A percentile compares a stretch with the other conserved stretches of the same genome.
Evolutionary conservation across 2,329 filamentous ascomycete species (phyloP).

Genomic region (Colletotrichum incanum): DNA sequence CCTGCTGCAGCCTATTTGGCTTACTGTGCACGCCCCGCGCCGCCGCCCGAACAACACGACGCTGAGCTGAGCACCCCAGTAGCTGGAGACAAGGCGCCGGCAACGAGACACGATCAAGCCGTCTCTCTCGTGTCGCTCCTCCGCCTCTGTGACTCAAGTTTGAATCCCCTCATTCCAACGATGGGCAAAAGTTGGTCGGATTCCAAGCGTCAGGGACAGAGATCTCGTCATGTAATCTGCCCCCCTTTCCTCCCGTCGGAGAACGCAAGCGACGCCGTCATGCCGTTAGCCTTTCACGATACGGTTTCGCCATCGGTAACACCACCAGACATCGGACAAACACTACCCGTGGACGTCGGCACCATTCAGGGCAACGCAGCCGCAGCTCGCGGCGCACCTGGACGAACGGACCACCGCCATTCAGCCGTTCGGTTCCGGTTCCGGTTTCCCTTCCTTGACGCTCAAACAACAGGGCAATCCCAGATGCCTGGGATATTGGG

Average conservation of each 20-base stretch:
- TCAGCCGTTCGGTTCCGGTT: slow-evolving; percentile 20
- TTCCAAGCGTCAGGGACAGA: too few relatives aligned
- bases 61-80: background rate
- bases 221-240: background rate
- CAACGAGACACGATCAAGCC: background rate
- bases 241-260: background rate
- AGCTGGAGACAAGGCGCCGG: background rate
- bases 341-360: background rate
- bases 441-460: background rate
- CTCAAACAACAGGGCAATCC: background rate
- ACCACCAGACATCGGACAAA: slow-evolving; percentile 4
- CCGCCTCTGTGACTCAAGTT: background rate
- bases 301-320: background rate
- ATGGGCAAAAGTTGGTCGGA: background rate
- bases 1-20: background rate
- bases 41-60: background rate
- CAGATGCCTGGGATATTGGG: background rate
- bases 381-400: background rate
- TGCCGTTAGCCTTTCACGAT: background rate
- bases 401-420: background rate
- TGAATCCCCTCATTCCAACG: background rate
- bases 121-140: background rate
- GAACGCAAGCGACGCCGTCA: background rate
- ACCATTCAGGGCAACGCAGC: too few relatives aligned
- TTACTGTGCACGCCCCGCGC: background rate